Base-by-base conservation (phyloP, 352 stramenopile species). In the Blastocystis sp. region DNA sequence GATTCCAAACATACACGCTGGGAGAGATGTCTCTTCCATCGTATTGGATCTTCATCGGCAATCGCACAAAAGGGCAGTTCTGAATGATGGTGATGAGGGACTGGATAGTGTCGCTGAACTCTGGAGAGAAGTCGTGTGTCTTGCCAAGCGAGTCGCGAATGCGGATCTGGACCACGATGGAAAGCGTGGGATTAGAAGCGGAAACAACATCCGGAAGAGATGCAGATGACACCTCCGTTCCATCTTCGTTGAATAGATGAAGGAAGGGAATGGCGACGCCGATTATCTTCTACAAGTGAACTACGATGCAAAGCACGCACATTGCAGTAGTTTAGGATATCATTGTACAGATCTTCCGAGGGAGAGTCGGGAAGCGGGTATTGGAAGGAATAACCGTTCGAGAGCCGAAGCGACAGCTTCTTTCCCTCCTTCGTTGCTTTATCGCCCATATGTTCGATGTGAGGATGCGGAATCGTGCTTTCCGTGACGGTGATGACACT, bases 51-150 rank as follows among this genome's bases (percentile, higher is more conserved):
- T 60, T 45, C 48, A 81, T 57, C 34, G 71, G 71, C 17, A 65
- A 19, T 19, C 66, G 71, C 0, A 81, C 71, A 38, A 81, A 81
- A 3, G 71, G 71, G n/a, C 71, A 81, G 60, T 81, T 81, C 48
- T 81, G 71, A 54, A 81, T 81, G 60, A 66, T 54, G 6, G 71
- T 81, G 17, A 81, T 59, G 7, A 81, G 14, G 21, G 34, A 66
- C 71, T 81, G 71, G 21, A 81, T 42, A 1, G 7, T 28, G n/a
- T 64, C 57, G 10, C 7, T 0, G 45, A 24, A 45, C 11, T 45
- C 52, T 3, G 45, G 71, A 21, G n/a, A 40, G 43, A 66, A 81
- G 1, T 63, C 21, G n/a, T 81, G 71, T 0, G 19, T 21, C 28
- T n/a, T 59, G 38, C 54, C 54, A 11, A 65, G 48, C 24, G n/a